Evolutionary conservation across 768 basidiomycete species (phyloP).

Genomic region (Auricularia sp.): DNA sequence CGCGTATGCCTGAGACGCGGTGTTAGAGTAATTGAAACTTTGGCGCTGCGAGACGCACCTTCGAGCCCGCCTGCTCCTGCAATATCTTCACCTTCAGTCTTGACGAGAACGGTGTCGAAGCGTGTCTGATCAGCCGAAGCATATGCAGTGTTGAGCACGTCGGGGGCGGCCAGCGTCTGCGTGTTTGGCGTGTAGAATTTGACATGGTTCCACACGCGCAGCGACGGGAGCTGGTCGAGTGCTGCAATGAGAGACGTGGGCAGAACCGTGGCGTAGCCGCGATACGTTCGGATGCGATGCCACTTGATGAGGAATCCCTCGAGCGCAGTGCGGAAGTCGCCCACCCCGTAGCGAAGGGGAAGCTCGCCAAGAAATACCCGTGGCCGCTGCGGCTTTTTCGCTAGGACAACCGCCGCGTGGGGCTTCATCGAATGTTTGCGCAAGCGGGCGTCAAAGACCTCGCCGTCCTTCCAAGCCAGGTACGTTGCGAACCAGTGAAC

Average conservation of each 20-base stretch:
- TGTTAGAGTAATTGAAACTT: not conserved
- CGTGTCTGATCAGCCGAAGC: not conserved
- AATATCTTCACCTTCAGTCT: not conserved
- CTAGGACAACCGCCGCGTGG: not conserved
- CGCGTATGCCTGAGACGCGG: slow-evolving; percentile 1
- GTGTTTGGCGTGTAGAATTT: not conserved
- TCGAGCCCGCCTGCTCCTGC: not conserved
- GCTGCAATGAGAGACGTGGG: not conserved
- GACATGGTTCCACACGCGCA: not conserved
- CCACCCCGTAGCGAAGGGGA: not conserved
- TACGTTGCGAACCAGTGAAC: not conserved
- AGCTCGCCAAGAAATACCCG: not conserved
- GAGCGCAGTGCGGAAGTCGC: not conserved
- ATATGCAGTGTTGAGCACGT: not conserved
- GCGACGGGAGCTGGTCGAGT: not conserved
- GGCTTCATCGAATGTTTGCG: not conserved
- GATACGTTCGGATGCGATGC: not conserved
- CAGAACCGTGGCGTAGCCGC: not conserved
- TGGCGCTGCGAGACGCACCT: not conserved
- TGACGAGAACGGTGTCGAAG: not conserved
- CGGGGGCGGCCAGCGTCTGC: not conserved
- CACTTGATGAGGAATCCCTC: not conserved
- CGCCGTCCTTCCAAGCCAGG: not conserved
- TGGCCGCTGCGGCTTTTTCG: not conserved
- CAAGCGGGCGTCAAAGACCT: not conserved